Percentiles rank a stretch among this genome's conserved stretches.
These are phyloP conservation scores for Wickerhamomyces pijperi DNA, from an alignment of 805 yeast species.

Conservation along the genomic window DNA sequence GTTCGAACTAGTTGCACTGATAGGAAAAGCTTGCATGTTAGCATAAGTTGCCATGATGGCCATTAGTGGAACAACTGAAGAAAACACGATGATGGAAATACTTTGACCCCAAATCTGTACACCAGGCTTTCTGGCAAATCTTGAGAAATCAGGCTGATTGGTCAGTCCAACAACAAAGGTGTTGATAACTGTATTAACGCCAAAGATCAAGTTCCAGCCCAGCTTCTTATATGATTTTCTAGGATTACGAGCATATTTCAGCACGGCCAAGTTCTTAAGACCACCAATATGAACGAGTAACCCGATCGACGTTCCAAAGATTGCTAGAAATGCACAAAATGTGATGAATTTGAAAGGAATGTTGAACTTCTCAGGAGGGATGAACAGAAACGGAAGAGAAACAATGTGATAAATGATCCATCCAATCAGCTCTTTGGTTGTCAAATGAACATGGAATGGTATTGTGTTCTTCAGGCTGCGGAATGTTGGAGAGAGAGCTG, in stretches of 20 bases:
- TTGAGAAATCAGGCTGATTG: slow-evolving; percentile 22
- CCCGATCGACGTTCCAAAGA: slow-evolving; percentile 14
- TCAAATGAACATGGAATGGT: too few species aligned
- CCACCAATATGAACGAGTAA: too few species aligned
- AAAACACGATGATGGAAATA: slow-evolving; percentile 25
- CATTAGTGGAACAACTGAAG: slow-evolving; percentile 32
- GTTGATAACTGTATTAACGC: slow-evolving; percentile 20
- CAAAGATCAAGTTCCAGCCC: slow-evolving; percentile 15
- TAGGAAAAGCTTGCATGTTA: too few species aligned
- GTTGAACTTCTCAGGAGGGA: slow-evolving; percentile 23
- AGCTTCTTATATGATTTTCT: too few species aligned
- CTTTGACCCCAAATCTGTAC: slow-evolving; percentile 28
- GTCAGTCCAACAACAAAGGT: slow-evolving; percentile 21
- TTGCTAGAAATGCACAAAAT: slow-evolving; percentile 20
- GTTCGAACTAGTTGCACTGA: too few species aligned
- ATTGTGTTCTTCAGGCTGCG: too few species aligned
- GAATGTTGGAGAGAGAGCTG: too few species aligned
- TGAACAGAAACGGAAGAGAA: slow-evolving; percentile 18
- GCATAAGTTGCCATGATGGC: slow-evolving; percentile 22
- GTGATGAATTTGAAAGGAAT: slow-evolving; percentile 19
- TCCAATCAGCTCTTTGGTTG: slow-evolving; percentile 14
- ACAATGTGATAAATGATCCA: slow-evolving; percentile 29
- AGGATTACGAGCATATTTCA: too few species aligned
- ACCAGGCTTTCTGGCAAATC: slow-evolving; percentile 28
- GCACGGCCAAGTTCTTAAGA: too few species aligned